A percentile compares a stretch with the other conserved stretches of the same genome.
Evolutionary conservation across 768 basidiomycete species (phyloP).

Genomic region (Serendipita sp.): DNA sequence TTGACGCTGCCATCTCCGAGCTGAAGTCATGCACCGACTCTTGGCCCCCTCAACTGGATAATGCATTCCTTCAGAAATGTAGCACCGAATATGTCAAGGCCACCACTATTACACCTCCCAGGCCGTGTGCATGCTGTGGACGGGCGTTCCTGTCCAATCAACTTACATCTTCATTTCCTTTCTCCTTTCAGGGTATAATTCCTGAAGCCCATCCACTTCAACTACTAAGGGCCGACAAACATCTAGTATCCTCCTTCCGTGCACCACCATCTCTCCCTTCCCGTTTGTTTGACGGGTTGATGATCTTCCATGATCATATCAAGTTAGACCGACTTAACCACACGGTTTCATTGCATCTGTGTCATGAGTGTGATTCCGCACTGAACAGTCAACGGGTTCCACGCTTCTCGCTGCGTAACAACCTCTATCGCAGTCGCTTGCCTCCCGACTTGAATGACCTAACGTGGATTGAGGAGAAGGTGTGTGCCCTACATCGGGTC

Average conservation of each 20-base stretch:
- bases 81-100: not conserved
- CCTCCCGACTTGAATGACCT: slow-evolving; percentile 15
- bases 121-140: not conserved
- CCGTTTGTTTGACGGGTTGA: not conserved
- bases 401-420: slow-evolving; percentile 14
- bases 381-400: slow-evolving; percentile 8
- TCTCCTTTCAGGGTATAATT: not conserved
- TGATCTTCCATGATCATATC: not conserved
- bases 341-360: not conserved
- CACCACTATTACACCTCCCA: not conserved
- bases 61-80: not conserved
- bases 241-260: not conserved
- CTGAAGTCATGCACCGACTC: no score
- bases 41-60: not conserved
- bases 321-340: not conserved
- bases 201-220: not conserved
- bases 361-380: not conserved
- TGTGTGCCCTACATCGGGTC: slow-evolving; percentile 16
- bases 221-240: not conserved
- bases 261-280: not conserved
- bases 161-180: not conserved
- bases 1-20: no score
- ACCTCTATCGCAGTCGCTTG: slow-evolving; percentile 14
- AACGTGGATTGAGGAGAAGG: slow-evolving; percentile 8
- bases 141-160: not conserved